A percentile compares a stretch with the other conserved stretches of the same genome.
Conservation (phyloP, 2,329 filamentous ascomycete species). For the Zasmidium citrigriseum region DNA sequence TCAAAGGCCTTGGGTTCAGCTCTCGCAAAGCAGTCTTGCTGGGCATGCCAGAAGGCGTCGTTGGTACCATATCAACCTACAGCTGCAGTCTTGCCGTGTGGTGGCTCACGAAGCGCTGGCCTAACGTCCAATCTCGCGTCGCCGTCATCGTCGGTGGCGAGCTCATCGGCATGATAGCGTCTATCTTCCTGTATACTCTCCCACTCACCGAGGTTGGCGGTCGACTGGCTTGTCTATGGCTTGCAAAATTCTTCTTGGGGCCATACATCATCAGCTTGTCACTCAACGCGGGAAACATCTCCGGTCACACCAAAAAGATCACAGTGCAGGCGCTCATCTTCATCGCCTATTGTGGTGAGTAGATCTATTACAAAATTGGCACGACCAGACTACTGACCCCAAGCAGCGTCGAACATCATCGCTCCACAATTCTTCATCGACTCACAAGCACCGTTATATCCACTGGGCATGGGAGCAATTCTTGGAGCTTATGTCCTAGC, state of each 20-base stretch:
- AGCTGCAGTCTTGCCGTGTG: constrained; percentile 12
- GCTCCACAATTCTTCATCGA: constrained; percentile 16
- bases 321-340: constrained; percentile 33
- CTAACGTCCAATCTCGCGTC: constrained; percentile 4
- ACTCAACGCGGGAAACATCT: constrained; percentile 33
- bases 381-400: background rate
- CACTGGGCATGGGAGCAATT: constrained; percentile 12
- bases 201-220: constrained; percentile 7
- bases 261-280: constrained; percentile 37
- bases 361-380: background rate
- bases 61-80: constrained; percentile 12
- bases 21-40: constrained; percentile 9
- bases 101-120: constrained; percentile 11
- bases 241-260: constrained; percentile 37
- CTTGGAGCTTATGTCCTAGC: constrained; percentile 17
- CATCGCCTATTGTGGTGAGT: constrained; percentile 29
- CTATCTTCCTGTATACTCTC: constrained; percentile 8
- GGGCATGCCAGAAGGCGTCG: constrained; percentile 15
- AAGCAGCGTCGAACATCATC: constrained; percentile 20
- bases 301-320: constrained; percentile 37
- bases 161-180: constrained; percentile 12
- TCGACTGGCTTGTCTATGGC: constrained; percentile 9
- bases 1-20: constrained; percentile 14
- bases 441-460: constrained; percentile 12
- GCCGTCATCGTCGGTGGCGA: constrained; percentile 7